phyloP scores from a whole-genome alignment of 495 filamentous ascomycete genomes.

The Xylaria flabelliformis region DNA sequence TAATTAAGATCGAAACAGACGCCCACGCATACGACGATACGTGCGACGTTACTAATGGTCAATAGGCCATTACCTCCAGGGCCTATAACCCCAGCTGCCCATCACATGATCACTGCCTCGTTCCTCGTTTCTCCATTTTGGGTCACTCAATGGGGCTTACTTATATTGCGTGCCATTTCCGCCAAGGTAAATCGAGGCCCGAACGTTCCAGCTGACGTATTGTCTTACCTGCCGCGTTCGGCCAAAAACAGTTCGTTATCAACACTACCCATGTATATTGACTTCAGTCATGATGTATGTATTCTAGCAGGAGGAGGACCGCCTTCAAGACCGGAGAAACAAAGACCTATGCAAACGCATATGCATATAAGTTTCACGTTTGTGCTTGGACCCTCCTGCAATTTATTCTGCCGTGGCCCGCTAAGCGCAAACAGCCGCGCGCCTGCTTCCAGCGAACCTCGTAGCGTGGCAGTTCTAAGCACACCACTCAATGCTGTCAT shows the following conservation, averaged over 20 bases:
- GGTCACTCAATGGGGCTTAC: background rate
- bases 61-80: conserved; percentile 6
- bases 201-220: conserved; percentile 19
- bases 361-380: background rate
- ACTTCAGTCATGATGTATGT: background rate
- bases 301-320: background rate
- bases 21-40: background rate
- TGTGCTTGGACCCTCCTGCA: background rate
- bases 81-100: conserved; percentile 11
- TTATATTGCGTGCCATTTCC: background rate
- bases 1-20: background rate
- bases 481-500: background rate
- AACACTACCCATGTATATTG: background rate
- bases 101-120: conserved; percentile 26
- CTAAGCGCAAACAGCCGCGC: conserved; percentile 19
- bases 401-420: background rate
- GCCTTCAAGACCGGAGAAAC: background rate
- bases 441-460: background rate
- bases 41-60: conserved; percentile 18
- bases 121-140: background rate
- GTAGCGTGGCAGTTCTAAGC: background rate
- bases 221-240: conserved; percentile 12
- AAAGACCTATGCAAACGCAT: background rate
- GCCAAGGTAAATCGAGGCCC: conserved; percentile 8
- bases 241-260: background rate